Evolutionary conservation across 352 stramenopile genomes (phyloP).

Genomic region (Lagenidium giganteum): DNA sequence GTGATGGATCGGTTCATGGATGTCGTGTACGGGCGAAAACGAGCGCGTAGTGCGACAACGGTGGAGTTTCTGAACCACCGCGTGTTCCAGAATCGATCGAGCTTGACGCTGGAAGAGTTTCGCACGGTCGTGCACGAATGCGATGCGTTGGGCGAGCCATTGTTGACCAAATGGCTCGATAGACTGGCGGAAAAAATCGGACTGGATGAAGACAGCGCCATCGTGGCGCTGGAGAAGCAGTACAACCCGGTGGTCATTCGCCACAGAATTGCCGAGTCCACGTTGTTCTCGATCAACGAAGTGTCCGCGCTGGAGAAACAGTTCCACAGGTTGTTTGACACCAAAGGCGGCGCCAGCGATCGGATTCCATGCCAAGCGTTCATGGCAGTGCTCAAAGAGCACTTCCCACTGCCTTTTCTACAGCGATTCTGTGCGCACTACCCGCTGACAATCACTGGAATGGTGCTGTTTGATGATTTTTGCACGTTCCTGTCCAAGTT

Average conservation of each 20-base stretch:
- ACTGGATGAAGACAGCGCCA: conserved; percentile 58
- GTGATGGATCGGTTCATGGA: conserved; percentile 80
- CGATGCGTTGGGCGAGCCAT: conserved; percentile 41
- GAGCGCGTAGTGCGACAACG: conserved; percentile 31
- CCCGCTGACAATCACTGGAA: conserved; percentile 34
- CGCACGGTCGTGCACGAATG: conserved; percentile 41
- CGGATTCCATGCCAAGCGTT: conserved; percentile 59
- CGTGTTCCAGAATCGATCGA: conserved; percentile 39
- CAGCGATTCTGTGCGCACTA: conserved; percentile 40
- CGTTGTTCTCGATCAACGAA: conserved; percentile 66
- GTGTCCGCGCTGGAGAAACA: conserved; percentile 72
- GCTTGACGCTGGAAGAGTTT: conserved; percentile 63
- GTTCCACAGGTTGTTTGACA: conserved; percentile 73
- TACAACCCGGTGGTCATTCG: conserved; percentile 83
- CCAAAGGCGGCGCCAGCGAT: conserved; percentile 62
- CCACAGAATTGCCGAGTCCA: conserved; percentile 65
- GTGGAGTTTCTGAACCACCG: conserved; percentile 52
- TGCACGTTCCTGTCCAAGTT: conserved; percentile 76
- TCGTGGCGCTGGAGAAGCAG: conserved; percentile 64
- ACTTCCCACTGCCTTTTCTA: conserved; percentile 39
- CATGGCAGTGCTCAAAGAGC: conserved; percentile 36
- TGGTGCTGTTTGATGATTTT: conserved; percentile 80
- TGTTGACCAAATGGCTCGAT: conserved; percentile 64
- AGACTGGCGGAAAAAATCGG: conserved; percentile 63
- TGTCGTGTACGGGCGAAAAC: conserved; percentile 70